Conservation (phyloP, 306 rosid genomes). For the Rosa persica region DNA sequence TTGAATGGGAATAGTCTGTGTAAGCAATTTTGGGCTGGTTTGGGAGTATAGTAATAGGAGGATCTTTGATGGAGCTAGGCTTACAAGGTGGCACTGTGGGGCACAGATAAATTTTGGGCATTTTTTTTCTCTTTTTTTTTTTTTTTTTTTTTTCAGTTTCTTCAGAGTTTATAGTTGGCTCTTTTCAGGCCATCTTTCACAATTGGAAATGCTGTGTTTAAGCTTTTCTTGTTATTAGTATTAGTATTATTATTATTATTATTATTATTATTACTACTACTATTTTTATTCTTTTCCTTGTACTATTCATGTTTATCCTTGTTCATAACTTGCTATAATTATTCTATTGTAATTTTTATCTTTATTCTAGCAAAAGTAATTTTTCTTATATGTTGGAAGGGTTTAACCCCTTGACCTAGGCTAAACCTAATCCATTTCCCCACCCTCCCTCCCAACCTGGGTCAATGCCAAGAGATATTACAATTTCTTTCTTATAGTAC, state of each 20-base stretch:
- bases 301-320: neutral
- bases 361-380: neutral
- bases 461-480: neutral
- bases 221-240: neutral
- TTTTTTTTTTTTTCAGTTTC: neutral
- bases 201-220: neutral
- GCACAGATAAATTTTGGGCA: neutral
- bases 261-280: no score
- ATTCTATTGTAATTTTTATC: neutral
- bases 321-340: neutral
- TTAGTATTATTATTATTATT: no score
- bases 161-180: neutral
- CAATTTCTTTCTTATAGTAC: neutral
- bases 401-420: neutral
- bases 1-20: neutral
- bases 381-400: neutral
- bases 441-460: neutral
- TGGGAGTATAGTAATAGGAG: no score
- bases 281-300: neutral
- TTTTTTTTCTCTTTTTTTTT: neutral
- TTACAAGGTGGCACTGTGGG: neutral
- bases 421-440: neutral
- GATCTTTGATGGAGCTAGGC: no score
- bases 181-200: neutral
- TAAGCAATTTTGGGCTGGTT: no score